These are phyloP conservation scores for Clavariopsis aquatica DNA, from an alignment of 495 filamentous ascomycete genomes.

Conservation along the genomic window DNA sequence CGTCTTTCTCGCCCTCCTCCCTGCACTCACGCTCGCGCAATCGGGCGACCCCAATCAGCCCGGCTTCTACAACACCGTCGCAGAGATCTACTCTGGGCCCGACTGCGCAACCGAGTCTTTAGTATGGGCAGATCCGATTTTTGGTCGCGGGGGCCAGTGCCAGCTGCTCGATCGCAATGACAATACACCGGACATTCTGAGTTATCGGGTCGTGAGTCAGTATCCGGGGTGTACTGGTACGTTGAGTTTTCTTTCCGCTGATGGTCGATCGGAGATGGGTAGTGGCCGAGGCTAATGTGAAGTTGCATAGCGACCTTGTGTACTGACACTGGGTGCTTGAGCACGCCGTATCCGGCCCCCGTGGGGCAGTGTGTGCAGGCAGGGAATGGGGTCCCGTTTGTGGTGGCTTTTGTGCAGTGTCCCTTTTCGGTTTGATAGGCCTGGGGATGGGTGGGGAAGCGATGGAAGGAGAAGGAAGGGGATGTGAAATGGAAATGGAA, in stretches of 20 bases:
- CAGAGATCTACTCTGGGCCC: conserved; percentile 7
- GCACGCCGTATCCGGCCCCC: neutral
- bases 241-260: neutral
- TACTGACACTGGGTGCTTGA: conserved; percentile 1
- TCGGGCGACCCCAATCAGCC: neutral
- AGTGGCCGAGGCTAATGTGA: neutral
- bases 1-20: neutral
- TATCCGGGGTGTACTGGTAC: conserved; percentile 7
- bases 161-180: conserved; percentile 10
- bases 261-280: neutral
- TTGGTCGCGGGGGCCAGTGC: neutral
- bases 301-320: neutral
- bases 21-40: neutral
- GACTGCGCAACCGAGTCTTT: neutral
- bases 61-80: conserved; percentile 14
- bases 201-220: conserved; percentile 4
- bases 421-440: neutral
- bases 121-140: conserved; percentile 8
- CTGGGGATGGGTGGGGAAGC: neutral
- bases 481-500: neutral
- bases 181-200: conserved; percentile 12
- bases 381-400: conserved; percentile 5
- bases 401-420: conserved; percentile 14
- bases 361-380: neutral
- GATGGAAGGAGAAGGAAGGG: neutral